phyloP scores from a whole-genome alignment of 148 eudicot species.

The Fallopia convolvulus region DNA sequence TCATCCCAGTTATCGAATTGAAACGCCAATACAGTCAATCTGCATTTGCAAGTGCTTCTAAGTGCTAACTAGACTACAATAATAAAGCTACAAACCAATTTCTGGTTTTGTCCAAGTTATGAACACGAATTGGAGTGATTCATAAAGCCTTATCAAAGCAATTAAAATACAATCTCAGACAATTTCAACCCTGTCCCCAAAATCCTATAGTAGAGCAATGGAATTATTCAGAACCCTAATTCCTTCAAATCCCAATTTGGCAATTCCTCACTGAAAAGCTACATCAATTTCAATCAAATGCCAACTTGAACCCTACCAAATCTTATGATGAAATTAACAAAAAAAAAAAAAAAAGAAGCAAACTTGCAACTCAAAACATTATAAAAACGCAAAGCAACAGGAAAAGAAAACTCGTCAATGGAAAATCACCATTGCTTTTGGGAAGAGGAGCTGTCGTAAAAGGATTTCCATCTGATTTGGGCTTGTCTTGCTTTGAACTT shows the following conservation, averaged over 20 bases:
- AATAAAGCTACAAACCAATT: not conserved
- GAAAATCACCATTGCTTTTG: constrained; percentile 46
- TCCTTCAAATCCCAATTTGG: not conserved
- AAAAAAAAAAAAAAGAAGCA: too few species aligned
- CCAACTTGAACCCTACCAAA: too few species aligned
- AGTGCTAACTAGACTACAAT: not conserved
- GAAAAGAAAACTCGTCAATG: not conserved
- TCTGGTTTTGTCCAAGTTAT: not conserved
- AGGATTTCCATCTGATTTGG: constrained; percentile 26
- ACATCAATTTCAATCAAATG: not conserved
- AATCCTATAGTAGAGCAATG: not conserved
- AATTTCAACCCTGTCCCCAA: not conserved
- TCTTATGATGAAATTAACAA: too few species aligned
- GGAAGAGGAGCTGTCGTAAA: constrained; percentile 30
- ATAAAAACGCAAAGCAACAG: not conserved
- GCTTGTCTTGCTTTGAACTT: constrained; percentile 17
- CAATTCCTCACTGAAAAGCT: not conserved
- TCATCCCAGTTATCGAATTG: not conserved
- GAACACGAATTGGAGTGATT: not conserved
- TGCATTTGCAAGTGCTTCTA: not conserved
- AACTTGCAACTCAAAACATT: not conserved
- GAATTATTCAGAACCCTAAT: not conserved
- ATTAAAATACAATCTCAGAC: not conserved
- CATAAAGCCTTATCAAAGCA: not conserved
- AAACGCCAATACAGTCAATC: not conserved